Conservation (phyloP, 1,139 yeast genomes). For the Hansenula lynferdii region DNA sequence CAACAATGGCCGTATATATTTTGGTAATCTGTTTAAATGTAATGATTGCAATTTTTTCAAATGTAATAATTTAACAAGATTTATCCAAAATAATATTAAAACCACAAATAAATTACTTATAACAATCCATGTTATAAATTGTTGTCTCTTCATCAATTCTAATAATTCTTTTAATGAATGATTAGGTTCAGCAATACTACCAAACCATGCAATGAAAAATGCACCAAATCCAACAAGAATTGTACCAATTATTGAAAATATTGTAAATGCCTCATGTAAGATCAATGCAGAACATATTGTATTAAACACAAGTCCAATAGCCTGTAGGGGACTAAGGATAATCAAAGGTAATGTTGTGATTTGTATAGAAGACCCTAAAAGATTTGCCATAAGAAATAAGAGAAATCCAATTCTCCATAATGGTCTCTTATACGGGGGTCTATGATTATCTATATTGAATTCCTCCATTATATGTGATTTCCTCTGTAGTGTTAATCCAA, state of each 20-base stretch:
- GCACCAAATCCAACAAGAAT: conserved; percentile 71
- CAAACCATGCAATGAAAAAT: conserved; percentile 72
- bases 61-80: conserved; percentile 9
- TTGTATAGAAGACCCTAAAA: conserved; percentile 80
- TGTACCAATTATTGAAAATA: conserved; percentile 58
- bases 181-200: conserved; percentile 50
- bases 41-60: not conserved
- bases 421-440: conserved; percentile 48
- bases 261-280: conserved; percentile 64
- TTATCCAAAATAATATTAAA: conserved; percentile 23
- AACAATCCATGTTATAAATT: conserved; percentile 43
- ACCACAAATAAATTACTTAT: conserved; percentile 26
- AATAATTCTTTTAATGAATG: conserved; percentile 44
- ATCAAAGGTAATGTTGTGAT: conserved; percentile 80
- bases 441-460: conserved; percentile 17
- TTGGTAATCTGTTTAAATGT: conserved; percentile 3
- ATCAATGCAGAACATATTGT: conserved; percentile 68
- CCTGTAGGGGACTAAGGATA: conserved; percentile 77
- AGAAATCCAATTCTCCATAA: conserved; percentile 76
- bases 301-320: conserved; percentile 83
- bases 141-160: conserved; percentile 31
- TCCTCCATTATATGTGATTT: conserved; percentile 58
- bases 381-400: conserved; percentile 67
- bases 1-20: conserved; percentile 2
- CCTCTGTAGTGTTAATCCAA: conserved; percentile 81